Evolutionary conservation across 169 alveolate genomes (phyloP).

Genomic region (Haemoproteus tartakovskyi): DNA sequence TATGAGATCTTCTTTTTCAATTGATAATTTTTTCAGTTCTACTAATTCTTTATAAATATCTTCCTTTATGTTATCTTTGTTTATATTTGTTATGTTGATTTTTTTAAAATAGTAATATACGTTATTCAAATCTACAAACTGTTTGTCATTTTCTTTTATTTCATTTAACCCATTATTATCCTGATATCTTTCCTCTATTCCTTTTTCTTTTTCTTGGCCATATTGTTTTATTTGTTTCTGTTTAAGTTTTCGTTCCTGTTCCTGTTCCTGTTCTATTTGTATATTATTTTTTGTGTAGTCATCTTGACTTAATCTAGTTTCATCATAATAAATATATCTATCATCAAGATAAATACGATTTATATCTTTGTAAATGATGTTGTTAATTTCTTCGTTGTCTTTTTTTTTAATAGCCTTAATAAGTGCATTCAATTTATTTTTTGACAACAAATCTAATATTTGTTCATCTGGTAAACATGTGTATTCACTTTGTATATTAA

Average conservation of each 20-base stretch:
- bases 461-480: constrained; percentile 44
- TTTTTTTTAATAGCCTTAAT: constrained; percentile 29
- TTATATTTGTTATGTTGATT: constrained; percentile 50
- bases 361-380: constrained; percentile 41
- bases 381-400: constrained; percentile 30
- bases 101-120: constrained; percentile 61
- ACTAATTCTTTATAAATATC: constrained; percentile 56
- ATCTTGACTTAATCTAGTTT: background rate
- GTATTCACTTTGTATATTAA: constrained; percentile 59
- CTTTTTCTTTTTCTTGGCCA: background rate
- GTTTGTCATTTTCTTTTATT: background rate
- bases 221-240: background rate
- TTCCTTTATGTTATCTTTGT: constrained; percentile 52
- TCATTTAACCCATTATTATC: background rate
- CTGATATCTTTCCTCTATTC: background rate
- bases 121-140: constrained; percentile 45
- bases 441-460: constrained; percentile 42
- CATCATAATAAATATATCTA: constrained; percentile 35
- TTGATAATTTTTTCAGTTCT: constrained; percentile 17
- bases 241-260: background rate
- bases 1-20: constrained; percentile 33
- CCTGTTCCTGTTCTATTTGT: background rate
- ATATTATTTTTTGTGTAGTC: background rate
- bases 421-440: constrained; percentile 15
- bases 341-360: constrained; percentile 41